A percentile compares a stretch with the other conserved stretches of the same genome.
Evolutionary conservation across 371 early-diverging fungal species (phyloP).

Genomic region (Parasitella parasitica): DNA sequence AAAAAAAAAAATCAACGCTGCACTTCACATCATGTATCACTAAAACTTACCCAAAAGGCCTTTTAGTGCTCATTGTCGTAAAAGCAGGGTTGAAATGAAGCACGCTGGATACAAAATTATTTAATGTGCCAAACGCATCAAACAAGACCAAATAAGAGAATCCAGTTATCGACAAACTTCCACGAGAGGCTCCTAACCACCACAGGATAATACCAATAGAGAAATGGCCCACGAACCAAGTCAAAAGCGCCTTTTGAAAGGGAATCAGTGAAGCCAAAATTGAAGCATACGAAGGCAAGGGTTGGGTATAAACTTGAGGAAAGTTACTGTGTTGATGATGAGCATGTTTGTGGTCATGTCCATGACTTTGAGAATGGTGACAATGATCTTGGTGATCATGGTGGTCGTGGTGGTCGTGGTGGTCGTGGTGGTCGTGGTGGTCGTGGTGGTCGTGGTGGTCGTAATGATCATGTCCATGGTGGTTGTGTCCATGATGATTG

Average conservation of each 20-base stretch:
- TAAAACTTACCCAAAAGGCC: constrained; percentile 52
- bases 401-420: constrained; percentile 22
- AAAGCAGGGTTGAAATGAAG: constrained; percentile 40
- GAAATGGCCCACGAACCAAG: constrained; percentile 53
- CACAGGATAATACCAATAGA: constrained; percentile 47
- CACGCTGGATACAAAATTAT: constrained; percentile 49
- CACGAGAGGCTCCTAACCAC: constrained; percentile 46
- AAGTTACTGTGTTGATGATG: constrained; percentile 21
- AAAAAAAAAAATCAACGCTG: not conserved
- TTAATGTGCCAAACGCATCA: constrained; percentile 53
- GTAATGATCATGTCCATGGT: constrained; percentile 14
- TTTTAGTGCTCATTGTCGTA: constrained; percentile 35
- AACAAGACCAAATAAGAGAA: constrained; percentile 48
- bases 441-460: constrained; percentile 13
- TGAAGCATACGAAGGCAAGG: constrained; percentile 24
- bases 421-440: constrained; percentile 12
- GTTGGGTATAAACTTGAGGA: constrained; percentile 29
- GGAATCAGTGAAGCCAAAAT: constrained; percentile 47
- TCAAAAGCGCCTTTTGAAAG: constrained; percentile 60
- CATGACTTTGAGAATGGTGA: constrained; percentile 2
- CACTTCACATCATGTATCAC: not conserved
- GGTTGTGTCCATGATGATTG: constrained; percentile 11
- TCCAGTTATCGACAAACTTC: constrained; percentile 52
- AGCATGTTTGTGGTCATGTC: constrained; percentile 16
- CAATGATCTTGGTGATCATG: constrained; percentile 11